Evolutionary conservation across 169 alveolate species (phyloP).

Genomic region (Plasmodium yoelii): DNA sequence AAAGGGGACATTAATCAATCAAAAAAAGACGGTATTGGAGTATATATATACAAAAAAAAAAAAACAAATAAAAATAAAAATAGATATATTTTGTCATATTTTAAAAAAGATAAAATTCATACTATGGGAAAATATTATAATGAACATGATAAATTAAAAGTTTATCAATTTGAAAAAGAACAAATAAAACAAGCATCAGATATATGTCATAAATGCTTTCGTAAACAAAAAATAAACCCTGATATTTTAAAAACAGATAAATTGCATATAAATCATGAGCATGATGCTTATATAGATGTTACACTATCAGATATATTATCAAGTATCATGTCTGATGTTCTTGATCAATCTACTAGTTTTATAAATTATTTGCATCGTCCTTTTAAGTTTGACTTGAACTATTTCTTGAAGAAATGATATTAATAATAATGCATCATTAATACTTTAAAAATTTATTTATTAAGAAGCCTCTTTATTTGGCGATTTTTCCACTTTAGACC

Average conservation of each 20-base stretch:
- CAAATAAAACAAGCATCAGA: conserved; percentile 38
- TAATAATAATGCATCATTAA: background rate
- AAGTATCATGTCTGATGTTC: conserved; percentile 41
- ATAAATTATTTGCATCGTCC: conserved; percentile 49
- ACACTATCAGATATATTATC: conserved; percentile 21
- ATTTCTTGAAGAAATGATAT: conserved; percentile 61
- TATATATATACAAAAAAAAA: conserved; percentile 70
- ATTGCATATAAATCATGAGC: conserved; percentile 36
- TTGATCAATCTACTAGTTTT: conserved; percentile 65
- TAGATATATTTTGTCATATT: conserved; percentile 74
- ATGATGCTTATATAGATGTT: conserved; percentile 50
- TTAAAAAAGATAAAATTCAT: conserved; percentile 58
- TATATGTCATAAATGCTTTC: conserved; percentile 26
- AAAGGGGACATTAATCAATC: conserved; percentile 74
- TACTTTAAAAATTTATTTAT: too few relatives aligned
- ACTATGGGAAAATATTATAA: conserved; percentile 71
- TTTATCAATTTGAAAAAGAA: conserved; percentile 59
- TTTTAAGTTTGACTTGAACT: conserved; percentile 44
- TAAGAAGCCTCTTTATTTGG: too few relatives aligned
- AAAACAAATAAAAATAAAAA: conserved; percentile 73
- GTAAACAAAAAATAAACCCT: conserved; percentile 17
- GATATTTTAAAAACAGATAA: conserved; percentile 51
- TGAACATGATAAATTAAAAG: conserved; percentile 71
- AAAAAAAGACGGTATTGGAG: conserved; percentile 73
- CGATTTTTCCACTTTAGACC: too few relatives aligned